Evolutionary conservation across 1,139 yeast species (phyloP).

Genomic region (Geotrichum europaeum): DNA sequence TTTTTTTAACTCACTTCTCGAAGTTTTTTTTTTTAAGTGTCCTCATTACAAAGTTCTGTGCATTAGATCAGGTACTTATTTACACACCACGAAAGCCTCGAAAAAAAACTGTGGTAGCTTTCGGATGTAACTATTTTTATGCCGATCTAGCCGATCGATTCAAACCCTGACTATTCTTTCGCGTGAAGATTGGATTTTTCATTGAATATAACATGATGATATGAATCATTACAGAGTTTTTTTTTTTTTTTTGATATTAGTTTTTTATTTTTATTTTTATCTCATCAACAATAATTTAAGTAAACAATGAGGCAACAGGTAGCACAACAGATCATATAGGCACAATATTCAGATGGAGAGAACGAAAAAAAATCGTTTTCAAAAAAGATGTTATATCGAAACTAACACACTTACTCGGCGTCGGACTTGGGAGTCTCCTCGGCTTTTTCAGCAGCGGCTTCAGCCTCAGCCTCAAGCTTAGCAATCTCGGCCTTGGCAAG

Average conservation of each 20-base stretch:
- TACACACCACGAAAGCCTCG: too few species aligned
- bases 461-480: slow-evolving; percentile 38
- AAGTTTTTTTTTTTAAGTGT: too few species aligned
- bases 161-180: too few species aligned
- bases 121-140: too few species aligned
- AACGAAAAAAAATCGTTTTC: background rate
- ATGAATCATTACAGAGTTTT: background rate
- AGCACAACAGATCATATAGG: background rate
- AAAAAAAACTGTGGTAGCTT: too few species aligned
- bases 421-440: slow-evolving; percentile 9
- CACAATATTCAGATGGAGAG: background rate
- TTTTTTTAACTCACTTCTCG: too few species aligned
- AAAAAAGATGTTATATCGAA: background rate
- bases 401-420: background rate
- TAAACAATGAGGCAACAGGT: background rate
- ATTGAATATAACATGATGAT: background rate
- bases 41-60: too few species aligned
- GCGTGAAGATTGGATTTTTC: too few species aligned
- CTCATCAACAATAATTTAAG: background rate
- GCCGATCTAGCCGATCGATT: too few species aligned
- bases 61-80: too few species aligned
- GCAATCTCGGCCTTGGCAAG: slow-evolving; percentile 72
- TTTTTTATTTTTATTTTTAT: background rate
- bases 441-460: background rate
- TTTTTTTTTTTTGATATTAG: background rate